Conservation (phyloP, 768 basidiomycete species). For the Pleurotus pulmonarius region DNA sequence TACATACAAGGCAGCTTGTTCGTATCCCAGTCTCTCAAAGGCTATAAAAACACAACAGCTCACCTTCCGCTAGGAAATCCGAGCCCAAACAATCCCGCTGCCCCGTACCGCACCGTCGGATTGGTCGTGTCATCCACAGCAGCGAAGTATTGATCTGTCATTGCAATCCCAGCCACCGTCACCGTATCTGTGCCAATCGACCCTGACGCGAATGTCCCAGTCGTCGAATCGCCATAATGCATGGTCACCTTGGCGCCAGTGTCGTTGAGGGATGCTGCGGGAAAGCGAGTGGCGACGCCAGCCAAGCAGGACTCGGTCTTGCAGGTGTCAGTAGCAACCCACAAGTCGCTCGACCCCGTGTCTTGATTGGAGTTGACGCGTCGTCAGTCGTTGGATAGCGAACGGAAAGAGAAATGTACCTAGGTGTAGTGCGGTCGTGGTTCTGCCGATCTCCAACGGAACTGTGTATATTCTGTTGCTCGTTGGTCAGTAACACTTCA, state of each 20-base stretch:
- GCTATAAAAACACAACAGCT: slow-evolving; percentile 4
- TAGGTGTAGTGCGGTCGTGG: slow-evolving; percentile 39
- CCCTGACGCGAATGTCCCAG: slow-evolving; percentile 59
- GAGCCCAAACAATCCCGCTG: slow-evolving; percentile 64
- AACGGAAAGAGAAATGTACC: slow-evolving; percentile 25
- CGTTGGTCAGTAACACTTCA: not conserved
- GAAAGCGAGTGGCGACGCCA: slow-evolving; percentile 36
- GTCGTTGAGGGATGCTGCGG: slow-evolving; percentile 31
- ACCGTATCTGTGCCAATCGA: slow-evolving; percentile 50
- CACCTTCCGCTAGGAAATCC: slow-evolving; percentile 68
- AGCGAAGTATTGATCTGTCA: slow-evolving; percentile 50
- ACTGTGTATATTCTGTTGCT: slow-evolving; percentile 35
- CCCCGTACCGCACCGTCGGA: slow-evolving; percentile 45
- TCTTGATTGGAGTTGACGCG: slow-evolving; percentile 30
- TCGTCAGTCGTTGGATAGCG: not conserved
- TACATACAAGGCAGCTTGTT: slow-evolving; percentile 1
- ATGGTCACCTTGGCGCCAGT: slow-evolving; percentile 34
- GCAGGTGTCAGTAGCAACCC: slow-evolving; percentile 58
- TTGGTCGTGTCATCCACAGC: slow-evolving; percentile 59
- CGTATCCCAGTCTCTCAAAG: not conserved
- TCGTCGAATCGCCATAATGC: slow-evolving; percentile 65
- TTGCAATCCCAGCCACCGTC: slow-evolving; percentile 48
- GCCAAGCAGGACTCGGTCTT: slow-evolving; percentile 32
- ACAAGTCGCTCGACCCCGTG: slow-evolving; percentile 70
- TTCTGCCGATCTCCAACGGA: slow-evolving; percentile 39